These are phyloP conservation scores for Bretschneidera sinensis DNA, from an alignment of 345 rosid species.

Conservation along the genomic window DNA sequence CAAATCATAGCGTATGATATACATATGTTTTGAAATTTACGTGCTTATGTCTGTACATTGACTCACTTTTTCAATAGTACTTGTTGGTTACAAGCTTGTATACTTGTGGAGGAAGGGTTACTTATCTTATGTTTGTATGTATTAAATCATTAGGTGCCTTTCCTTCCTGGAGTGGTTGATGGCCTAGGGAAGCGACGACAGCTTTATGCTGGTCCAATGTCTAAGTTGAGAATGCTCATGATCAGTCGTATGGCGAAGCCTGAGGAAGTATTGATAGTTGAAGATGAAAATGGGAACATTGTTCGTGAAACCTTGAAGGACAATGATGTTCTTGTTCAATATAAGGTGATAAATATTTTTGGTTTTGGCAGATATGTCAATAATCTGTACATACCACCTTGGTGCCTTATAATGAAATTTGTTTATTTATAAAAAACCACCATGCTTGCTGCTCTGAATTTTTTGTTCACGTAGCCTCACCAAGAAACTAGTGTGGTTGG, in stretches of 20 bases:
- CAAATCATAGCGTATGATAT: too few relatives aligned
- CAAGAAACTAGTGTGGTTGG: too few relatives aligned
- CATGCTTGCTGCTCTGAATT: too few relatives aligned
- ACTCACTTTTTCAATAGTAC: neutral
- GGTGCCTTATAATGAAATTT: neutral
- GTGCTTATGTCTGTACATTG: too few relatives aligned
- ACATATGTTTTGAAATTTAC: too few relatives aligned
- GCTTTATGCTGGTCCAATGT: constrained; percentile 81
- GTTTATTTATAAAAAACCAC: too few relatives aligned
- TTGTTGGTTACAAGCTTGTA: neutral
- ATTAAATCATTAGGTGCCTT: constrained; percentile 52
- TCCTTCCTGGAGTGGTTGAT: constrained; percentile 73
- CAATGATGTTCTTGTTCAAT: constrained; percentile 98
- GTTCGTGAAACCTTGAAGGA: constrained; percentile 99
- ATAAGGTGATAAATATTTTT: constrained; percentile 52
- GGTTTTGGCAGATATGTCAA: neutral
- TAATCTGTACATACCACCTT: neutral
- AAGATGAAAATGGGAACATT: constrained; percentile 99
- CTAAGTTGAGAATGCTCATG: constrained; percentile 91
- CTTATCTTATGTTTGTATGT: constrained; percentile 15
- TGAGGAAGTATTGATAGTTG: constrained; percentile 96
- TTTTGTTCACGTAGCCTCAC: too few relatives aligned
- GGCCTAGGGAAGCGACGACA: constrained; percentile 93
- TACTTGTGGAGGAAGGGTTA: constrained; percentile 1
- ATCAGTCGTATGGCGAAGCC: constrained; percentile 99